Percentiles rank a stretch among this genome's conserved stretches.
Evolutionary conservation across 1,139 yeast species (phyloP).

Genomic region (Pichia sp.): DNA sequence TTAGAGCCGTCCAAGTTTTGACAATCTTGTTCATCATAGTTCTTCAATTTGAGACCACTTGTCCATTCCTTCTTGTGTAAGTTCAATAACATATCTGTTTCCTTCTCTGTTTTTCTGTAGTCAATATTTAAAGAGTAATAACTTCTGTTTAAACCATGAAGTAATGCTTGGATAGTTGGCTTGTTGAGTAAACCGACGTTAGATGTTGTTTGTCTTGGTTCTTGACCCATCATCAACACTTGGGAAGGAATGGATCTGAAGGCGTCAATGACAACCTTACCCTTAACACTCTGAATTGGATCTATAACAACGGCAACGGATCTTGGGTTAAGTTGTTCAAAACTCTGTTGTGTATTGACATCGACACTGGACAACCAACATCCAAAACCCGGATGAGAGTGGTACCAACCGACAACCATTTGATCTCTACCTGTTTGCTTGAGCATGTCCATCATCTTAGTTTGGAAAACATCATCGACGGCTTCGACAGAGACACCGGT

Average conservation of each 20-base stretch:
- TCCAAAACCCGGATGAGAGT: conserved; percentile 99
- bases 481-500: conserved; percentile 99
- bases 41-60: conserved; percentile 77
- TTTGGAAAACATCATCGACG: conserved; percentile 98
- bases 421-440: conserved; percentile 98
- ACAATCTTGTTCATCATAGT: conserved; percentile 77
- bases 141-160: conserved; percentile 96
- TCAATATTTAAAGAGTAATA: conserved; percentile 95
- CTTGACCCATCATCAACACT: conserved; percentile 92
- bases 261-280: conserved; percentile 98
- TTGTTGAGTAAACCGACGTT: conserved; percentile 94
- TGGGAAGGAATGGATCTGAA: conserved; percentile 91
- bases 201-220: conserved; percentile 97
- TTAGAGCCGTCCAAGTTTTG: conserved; percentile 72
- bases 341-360: conserved; percentile 96
- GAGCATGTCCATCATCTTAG: conserved; percentile 99
- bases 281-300: conserved; percentile 97
- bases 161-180: conserved; percentile 97
- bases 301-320: conserved; percentile 98
- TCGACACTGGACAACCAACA: conserved; percentile 98
- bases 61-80: conserved; percentile 98
- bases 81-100: conserved; percentile 91
- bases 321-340: conserved; percentile 90
- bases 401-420: conserved; percentile 99
- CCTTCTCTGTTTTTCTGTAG: conserved; percentile 89